A percentile compares a stretch with the other conserved stretches of the same genome.
Evolutionary conservation across 768 basidiomycete genomes (phyloP).

Genomic region (Phanerochaete sordida): DNA sequence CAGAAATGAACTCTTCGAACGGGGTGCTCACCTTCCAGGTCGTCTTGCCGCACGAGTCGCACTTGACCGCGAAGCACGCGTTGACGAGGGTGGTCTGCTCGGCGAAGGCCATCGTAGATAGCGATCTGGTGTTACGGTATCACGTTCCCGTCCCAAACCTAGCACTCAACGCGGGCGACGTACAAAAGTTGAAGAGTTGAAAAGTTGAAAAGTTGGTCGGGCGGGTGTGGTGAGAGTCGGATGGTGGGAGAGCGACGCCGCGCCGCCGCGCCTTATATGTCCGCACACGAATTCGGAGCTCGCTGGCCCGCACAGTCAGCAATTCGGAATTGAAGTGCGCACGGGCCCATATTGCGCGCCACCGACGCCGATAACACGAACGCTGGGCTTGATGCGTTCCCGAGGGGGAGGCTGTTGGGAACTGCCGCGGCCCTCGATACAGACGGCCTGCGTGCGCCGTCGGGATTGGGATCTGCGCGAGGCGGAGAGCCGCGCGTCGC

Average conservation of each 20-base stretch:
- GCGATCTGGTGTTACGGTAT: neutral
- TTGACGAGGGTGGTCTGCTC: slow-evolving; percentile 37
- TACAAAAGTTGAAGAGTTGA: too few species aligned
- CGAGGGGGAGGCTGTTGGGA: too few species aligned
- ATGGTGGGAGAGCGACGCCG: neutral
- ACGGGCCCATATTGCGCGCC: neutral
- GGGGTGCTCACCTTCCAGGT: slow-evolving; percentile 56
- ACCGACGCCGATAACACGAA: neutral
- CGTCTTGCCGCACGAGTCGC: slow-evolving; percentile 60
- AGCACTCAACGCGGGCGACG: too few species aligned
- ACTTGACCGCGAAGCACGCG: slow-evolving; percentile 54
- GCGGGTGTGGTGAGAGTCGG: too few species aligned
- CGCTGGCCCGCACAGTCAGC: neutral
- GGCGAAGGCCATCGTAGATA: neutral
- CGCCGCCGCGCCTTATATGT: neutral
- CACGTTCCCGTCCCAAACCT: neutral
- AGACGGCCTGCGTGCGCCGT: too few species aligned
- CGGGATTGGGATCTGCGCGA: too few species aligned
- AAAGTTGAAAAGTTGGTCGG: too few species aligned
- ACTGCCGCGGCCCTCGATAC: too few species aligned
- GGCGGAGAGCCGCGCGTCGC: too few species aligned
- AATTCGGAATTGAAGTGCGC: neutral
- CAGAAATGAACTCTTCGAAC: neutral
- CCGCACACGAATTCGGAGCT: neutral
- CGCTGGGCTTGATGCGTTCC: too few species aligned